phyloP scores from a whole-genome alignment of 805 yeast genomes.

The Torulaspora delbrueckii region DNA sequence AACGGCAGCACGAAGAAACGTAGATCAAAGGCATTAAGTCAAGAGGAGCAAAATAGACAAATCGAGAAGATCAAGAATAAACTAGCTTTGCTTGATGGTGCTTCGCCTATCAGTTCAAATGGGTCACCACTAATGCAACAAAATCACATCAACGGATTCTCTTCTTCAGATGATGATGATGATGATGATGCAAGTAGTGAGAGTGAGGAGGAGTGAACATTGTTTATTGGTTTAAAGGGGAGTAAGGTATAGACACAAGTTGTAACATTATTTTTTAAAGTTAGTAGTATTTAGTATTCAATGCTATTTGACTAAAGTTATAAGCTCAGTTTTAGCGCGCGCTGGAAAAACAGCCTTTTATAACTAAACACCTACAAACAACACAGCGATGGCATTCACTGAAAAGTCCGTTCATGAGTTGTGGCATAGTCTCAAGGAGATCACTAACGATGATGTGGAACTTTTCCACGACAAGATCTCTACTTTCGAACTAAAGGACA shows the following conservation, averaged over 20 bases:
- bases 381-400: slow-evolving; percentile 4
- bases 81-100: slow-evolving; percentile 64
- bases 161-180: slow-evolving; percentile 40
- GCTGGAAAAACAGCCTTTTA: too few relatives aligned
- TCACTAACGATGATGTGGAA: slow-evolving; percentile 20
- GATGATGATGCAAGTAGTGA: slow-evolving; percentile 60
- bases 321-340: too few relatives aligned
- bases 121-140: slow-evolving; percentile 37
- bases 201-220: slow-evolving; percentile 65
- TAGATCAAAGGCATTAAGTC: slow-evolving; percentile 54
- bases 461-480: slow-evolving; percentile 49
- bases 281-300: too few relatives aligned
- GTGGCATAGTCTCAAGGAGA: slow-evolving; percentile 20
- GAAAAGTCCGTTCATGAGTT: slow-evolving; percentile 20
- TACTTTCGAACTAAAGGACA: slow-evolving; percentile 6
- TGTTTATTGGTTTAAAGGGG: not conserved
- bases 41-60: slow-evolving; percentile 61
- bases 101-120: slow-evolving; percentile 41
- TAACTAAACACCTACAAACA: not conserved
- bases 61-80: slow-evolving; percentile 69
- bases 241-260: slow-evolving; percentile 9
- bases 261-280: slow-evolving; percentile 12
- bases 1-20: slow-evolving; percentile 36
- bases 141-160: slow-evolving; percentile 16
- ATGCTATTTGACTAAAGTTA: too few relatives aligned